phyloP scores from a whole-genome alignment of 2,329 filamentous ascomycete species.

The Colletotrichum coccodes region DNA sequence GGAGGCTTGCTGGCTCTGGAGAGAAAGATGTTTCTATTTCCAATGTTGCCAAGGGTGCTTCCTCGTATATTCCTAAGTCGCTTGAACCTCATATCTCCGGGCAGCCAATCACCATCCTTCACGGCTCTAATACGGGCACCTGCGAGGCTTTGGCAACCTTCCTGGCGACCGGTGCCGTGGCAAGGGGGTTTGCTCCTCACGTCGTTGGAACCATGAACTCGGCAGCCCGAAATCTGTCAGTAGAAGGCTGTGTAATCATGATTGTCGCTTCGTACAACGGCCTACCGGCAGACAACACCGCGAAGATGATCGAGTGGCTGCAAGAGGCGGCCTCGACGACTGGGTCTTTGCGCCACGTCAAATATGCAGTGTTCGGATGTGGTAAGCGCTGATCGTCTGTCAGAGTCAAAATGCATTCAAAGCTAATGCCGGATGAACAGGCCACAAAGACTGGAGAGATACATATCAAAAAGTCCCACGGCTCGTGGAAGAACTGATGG shows the following conservation, averaged over 20 bases:
- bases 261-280: constrained; percentile 81
- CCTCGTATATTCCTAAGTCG: no score
- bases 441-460: not conserved
- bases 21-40: constrained; percentile 40
- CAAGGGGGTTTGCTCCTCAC: constrained; percentile 67
- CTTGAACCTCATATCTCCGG: no score
- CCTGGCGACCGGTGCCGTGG: constrained; percentile 66
- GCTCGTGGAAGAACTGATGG: not conserved
- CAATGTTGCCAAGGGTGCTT: constrained; percentile 43
- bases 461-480: not conserved
- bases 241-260: constrained; percentile 70
- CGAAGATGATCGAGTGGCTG: constrained; percentile 75
- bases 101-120: constrained; percentile 70
- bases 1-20: not conserved
- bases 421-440: not conserved
- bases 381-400: not conserved
- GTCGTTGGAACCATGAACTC: constrained; percentile 68
- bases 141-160: constrained; percentile 76
- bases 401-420: not conserved
- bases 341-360: constrained; percentile 61
- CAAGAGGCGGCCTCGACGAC: constrained; percentile 51
- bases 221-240: constrained; percentile 69
- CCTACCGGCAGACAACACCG: constrained; percentile 77
- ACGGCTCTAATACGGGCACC: constrained; percentile 80
- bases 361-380: constrained; percentile 76